These are phyloP conservation scores for Macrophomina phaseolina DNA, from an alignment of 2,329 filamentous ascomycete species.

Conservation along the genomic window DNA sequence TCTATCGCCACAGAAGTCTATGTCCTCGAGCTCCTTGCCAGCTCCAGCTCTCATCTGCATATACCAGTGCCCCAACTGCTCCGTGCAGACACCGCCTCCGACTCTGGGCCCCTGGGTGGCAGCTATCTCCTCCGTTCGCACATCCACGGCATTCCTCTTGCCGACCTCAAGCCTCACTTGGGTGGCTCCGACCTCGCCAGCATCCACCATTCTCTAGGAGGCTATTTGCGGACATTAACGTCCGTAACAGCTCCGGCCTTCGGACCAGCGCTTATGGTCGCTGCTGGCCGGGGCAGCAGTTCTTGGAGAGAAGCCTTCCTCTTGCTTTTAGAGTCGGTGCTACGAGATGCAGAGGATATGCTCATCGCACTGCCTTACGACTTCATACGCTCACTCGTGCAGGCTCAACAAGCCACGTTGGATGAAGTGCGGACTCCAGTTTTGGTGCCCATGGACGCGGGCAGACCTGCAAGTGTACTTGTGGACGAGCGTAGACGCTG, in stretches of 20 bases:
- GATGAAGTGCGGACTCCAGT: conserved; percentile 58
- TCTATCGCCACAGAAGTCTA: conserved; percentile 47
- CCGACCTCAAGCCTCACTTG: conserved; percentile 40
- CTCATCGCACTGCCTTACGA: conserved; percentile 63
- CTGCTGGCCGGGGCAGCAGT: conserved; percentile 50
- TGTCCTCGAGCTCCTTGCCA: conserved; percentile 41
- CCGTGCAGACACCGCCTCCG: conserved; percentile 41
- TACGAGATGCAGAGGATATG: conserved; percentile 65
- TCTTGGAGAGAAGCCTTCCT: conserved; percentile 62
- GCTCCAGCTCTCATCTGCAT: conserved; percentile 13
- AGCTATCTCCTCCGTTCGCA: conserved; percentile 44
- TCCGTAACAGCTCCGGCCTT: conserved; percentile 56
- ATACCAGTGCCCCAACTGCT: conserved; percentile 48
- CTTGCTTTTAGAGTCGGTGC: conserved; percentile 56
- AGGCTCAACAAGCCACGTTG: conserved; percentile 46
- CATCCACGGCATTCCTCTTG: conserved; percentile 42
- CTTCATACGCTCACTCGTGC: conserved; percentile 57
- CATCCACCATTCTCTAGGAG: conserved; percentile 50
- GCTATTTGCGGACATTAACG: conserved; percentile 50
- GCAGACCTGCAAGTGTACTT: conserved; percentile 57
- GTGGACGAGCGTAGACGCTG: conserved; percentile 55
- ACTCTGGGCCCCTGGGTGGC: conserved; percentile 35
- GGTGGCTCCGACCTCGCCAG: conserved; percentile 41
- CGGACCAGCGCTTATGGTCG: conserved; percentile 56
- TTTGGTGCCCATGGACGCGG: conserved; percentile 58